phyloP scores from a whole-genome alignment of 371 early-diverging fungal species.

The Mucor piriformis region DNA sequence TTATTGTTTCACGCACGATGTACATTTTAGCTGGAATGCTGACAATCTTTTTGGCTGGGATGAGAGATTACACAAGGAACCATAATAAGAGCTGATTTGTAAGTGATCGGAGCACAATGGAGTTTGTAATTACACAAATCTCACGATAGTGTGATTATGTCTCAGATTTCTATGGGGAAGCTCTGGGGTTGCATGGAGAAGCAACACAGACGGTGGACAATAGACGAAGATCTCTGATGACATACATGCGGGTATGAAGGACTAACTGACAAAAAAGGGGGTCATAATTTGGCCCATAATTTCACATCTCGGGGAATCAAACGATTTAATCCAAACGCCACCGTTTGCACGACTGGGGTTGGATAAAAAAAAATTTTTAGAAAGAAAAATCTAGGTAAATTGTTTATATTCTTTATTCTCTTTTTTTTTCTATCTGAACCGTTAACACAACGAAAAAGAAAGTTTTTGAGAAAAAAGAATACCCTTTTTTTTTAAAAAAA shows the following conservation, averaged over 20 bases:
- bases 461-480: not conserved
- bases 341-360: not conserved
- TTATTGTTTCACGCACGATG: too few relatives aligned
- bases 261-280: not conserved
- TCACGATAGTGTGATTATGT: not conserved
- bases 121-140: not conserved
- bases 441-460: too few relatives aligned
- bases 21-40: too few relatives aligned
- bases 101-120: not conserved
- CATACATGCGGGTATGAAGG: too few relatives aligned
- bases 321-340: not conserved
- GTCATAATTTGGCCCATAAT: not conserved
- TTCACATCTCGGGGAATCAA: not conserved
- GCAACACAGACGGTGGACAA: not conserved
- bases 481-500: not conserved
- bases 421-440: not conserved
- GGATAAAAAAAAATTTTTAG: conserved; percentile 1
- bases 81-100: too few relatives aligned
- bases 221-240: too few relatives aligned
- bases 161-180: not conserved
- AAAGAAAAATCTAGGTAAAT: not conserved
- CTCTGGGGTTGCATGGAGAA: not conserved
- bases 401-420: not conserved
- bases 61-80: conserved; percentile 20
- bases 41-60: too few relatives aligned